Percentiles rank a stretch among this genome's conserved stretches.
Evolutionary conservation across 192 early-diverging fungal species (phyloP).

Genomic region (Linnemannia zychae): DNA sequence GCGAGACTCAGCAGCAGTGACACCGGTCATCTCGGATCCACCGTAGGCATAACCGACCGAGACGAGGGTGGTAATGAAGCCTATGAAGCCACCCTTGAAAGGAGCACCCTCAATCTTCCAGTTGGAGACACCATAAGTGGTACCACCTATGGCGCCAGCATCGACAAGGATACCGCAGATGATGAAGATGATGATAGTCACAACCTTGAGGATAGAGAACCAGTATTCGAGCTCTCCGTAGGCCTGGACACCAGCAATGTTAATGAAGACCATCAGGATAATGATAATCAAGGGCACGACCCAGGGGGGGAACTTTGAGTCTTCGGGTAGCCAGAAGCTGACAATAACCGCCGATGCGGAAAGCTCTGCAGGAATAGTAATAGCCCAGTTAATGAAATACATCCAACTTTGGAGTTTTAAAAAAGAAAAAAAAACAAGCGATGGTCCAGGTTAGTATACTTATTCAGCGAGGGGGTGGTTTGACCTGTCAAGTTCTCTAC

Average conservation of each 20-base stretch:
- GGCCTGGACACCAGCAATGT: constrained; percentile 72
- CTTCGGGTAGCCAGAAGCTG: constrained; percentile 63
- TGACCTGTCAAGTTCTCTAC: no score
- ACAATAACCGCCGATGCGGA: constrained; percentile 83
- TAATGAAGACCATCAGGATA: constrained; percentile 72
- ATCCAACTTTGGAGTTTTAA: constrained; percentile 57
- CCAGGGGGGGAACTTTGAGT: constrained; percentile 30
- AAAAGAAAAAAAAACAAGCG: not conserved
- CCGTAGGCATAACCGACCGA: constrained; percentile 85
- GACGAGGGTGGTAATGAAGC: constrained; percentile 74
- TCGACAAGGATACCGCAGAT: constrained; percentile 83
- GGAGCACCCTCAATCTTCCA: constrained; percentile 75
- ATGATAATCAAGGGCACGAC: constrained; percentile 62
- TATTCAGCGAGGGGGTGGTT: no score
- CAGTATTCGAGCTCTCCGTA: constrained; percentile 88
- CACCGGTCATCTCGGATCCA: constrained; percentile 91
- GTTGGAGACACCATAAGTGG: constrained; percentile 68
- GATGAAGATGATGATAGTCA: constrained; percentile 86
- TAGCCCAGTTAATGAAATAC: constrained; percentile 71
- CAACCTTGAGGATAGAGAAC: constrained; percentile 74
- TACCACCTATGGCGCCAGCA: constrained; percentile 72
- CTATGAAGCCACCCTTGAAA: constrained; percentile 72
- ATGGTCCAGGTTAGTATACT: not conserved
- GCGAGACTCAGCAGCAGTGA: constrained; percentile 88
- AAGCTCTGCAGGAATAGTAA: constrained; percentile 78